Percentiles rank a stretch among this genome's conserved stretches.
Evolutionary conservation across 2,329 filamentous ascomycete genomes (phyloP).

Genomic region (Paecilomyces sp.): DNA sequence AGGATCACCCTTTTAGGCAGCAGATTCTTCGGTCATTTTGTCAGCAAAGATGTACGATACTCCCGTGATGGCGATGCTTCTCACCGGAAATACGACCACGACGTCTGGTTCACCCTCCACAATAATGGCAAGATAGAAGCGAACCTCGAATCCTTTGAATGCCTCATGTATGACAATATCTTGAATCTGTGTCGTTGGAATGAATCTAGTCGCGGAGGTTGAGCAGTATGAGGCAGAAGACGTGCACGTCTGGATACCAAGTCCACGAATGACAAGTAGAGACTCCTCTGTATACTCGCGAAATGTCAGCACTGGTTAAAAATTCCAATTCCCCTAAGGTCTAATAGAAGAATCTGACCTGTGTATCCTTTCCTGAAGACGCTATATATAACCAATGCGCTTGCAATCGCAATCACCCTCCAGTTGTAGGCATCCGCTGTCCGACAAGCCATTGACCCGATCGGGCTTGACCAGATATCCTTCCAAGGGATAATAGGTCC

Average conservation of each 20-base stretch:
- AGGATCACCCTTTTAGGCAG: constrained; percentile 68
- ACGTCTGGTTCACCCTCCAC: constrained; percentile 82
- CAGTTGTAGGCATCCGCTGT: constrained; percentile 35
- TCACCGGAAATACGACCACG: constrained; percentile 86
- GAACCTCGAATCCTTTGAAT: constrained; percentile 83
- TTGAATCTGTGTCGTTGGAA: constrained; percentile 84
- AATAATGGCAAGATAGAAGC: constrained; percentile 82
- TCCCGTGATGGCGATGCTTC: constrained; percentile 1
- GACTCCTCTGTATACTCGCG: constrained; percentile 62
- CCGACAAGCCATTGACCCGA: constrained; percentile 24
- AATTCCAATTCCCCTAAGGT: constrained; percentile 6
- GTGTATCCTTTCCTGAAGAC: constrained; percentile 45
- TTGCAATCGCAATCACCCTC: constrained; percentile 33
- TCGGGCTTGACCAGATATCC: constrained; percentile 24
- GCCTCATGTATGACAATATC: constrained; percentile 95
- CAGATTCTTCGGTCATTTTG: constrained; percentile 42
- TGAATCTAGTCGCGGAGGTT: constrained; percentile 61
- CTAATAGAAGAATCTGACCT: constrained; percentile 28
- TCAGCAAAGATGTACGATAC: constrained; percentile 4
- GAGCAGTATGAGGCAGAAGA: constrained; percentile 62
- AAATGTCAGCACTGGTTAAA: not conserved
- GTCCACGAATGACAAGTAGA: constrained; percentile 75
- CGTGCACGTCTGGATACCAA: constrained; percentile 83
- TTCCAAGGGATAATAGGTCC: constrained; percentile 20
- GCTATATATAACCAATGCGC: constrained; percentile 34